phyloP scores from a whole-genome alignment of 306 rosid species.

The Dryas drummondii region DNA sequence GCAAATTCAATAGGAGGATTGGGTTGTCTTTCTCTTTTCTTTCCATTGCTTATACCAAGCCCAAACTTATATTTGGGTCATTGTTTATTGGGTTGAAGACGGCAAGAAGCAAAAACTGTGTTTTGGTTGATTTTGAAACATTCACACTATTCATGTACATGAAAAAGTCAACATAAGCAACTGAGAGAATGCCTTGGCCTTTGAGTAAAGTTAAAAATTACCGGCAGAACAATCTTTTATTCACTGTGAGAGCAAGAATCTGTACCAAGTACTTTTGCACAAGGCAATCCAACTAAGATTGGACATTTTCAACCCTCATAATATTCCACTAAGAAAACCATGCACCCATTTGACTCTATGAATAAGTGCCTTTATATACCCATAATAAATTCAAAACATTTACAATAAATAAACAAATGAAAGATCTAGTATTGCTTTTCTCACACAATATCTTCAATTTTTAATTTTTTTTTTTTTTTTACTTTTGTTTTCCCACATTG shows the following conservation, averaged over 20 bases:
- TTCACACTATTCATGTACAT: neutral
- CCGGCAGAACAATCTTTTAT: neutral
- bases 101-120: neutral
- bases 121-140: neutral
- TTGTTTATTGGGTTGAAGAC: neutral
- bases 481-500: neutral
- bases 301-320: neutral
- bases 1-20: neutral
- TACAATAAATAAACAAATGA: no score
- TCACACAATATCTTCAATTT: neutral
- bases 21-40: neutral
- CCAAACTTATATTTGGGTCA: neutral
- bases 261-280: neutral
- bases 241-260: neutral
- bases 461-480: no score
- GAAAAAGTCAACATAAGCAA: neutral
- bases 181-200: neutral
- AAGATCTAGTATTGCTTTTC: neutral
- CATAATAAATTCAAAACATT: neutral
- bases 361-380: neutral
- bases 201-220: neutral
- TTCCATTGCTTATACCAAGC: neutral
- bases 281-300: neutral
- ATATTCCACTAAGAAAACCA: constrained; percentile 1
- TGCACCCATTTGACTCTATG: neutral